Conservation (phyloP, 441 rosid species). For the Pelargonium citronellum region DNA sequence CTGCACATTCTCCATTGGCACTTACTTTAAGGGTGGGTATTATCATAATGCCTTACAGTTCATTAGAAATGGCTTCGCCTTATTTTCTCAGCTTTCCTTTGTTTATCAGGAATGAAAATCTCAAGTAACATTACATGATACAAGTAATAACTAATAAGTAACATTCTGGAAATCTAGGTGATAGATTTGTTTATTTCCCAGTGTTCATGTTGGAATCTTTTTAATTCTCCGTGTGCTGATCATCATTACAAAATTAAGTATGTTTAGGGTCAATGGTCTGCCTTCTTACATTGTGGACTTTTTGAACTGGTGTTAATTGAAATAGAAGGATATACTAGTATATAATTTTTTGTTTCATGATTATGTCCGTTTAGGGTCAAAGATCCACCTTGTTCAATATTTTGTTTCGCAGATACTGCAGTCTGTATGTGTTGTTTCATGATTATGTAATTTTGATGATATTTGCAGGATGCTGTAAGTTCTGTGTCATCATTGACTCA, state of each 20-base stretch:
- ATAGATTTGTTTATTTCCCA: neutral
- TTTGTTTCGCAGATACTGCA: neutral
- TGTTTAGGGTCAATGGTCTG: too few relatives aligned
- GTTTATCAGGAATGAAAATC: too few relatives aligned
- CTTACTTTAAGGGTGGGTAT: constrained; percentile 46
- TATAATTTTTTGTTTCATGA: neutral
- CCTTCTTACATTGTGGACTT: too few relatives aligned
- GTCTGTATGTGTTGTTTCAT: neutral
- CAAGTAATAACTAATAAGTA: too few relatives aligned
- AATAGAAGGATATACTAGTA: too few relatives aligned
- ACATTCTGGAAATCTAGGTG: neutral
- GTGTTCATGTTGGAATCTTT: neutral
- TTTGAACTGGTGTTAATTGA: too few relatives aligned
- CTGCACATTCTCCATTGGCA: constrained; percentile 49
- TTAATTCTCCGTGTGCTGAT: neutral
- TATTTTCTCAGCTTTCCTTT: too few relatives aligned
- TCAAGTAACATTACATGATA: too few relatives aligned
- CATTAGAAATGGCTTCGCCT: neutral
- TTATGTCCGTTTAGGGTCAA: neutral
- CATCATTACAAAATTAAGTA: neutral
- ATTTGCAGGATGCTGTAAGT: constrained; percentile 50
- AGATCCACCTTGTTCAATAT: too few relatives aligned
- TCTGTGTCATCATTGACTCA: constrained; percentile 47
- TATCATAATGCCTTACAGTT: neutral
- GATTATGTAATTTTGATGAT: constrained; percentile 5